phyloP scores from a whole-genome alignment of 352 stramenopile genomes.

The Phytophthora idaei region DNA sequence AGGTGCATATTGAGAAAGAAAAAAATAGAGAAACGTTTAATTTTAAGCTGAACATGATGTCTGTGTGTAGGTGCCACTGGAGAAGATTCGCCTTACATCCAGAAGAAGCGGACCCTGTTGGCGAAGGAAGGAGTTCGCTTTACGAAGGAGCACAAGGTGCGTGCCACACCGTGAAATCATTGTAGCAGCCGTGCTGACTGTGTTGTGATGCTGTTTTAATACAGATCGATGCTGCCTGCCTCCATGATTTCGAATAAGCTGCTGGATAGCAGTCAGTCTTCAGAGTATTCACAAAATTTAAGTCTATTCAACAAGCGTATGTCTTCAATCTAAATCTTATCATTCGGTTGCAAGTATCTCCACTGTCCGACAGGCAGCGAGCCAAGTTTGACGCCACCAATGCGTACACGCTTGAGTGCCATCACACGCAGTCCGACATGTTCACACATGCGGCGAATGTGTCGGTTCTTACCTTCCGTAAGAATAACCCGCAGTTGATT shows the following conservation, averaged over 20 bases:
- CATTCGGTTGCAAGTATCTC: slow-evolving; percentile 78
- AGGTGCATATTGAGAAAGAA: slow-evolving; percentile 34
- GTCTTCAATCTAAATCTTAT: slow-evolving; percentile 49
- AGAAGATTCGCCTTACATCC: slow-evolving; percentile 61
- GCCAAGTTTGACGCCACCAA: slow-evolving; percentile 88
- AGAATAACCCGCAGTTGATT: slow-evolving; percentile 90
- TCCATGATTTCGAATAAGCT: slow-evolving; percentile 55
- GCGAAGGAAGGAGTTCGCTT: slow-evolving; percentile 71
- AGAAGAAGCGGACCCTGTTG: slow-evolving; percentile 72
- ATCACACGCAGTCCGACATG: slow-evolving; percentile 90
- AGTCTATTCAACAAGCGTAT: slow-evolving; percentile 5
- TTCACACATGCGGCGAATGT: slow-evolving; percentile 97
- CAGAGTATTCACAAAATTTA: background rate
- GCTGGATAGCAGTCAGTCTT: background rate
- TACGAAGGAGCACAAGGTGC: slow-evolving; percentile 63
- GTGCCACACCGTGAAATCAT: background rate
- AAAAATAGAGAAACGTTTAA: background rate
- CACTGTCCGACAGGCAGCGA: slow-evolving; percentile 75
- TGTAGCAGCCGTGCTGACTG: too few relatives aligned
- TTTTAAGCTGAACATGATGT: background rate
- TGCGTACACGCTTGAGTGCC: slow-evolving; percentile 91
- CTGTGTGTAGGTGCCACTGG: slow-evolving; percentile 52
- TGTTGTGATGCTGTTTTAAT: background rate
- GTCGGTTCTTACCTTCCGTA: slow-evolving; percentile 95
- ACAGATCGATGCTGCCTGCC: slow-evolving; percentile 52